These are phyloP conservation scores for Aleurites moluccanus DNA, from an alignment of 441 rosid species.

Conservation along the genomic window DNA sequence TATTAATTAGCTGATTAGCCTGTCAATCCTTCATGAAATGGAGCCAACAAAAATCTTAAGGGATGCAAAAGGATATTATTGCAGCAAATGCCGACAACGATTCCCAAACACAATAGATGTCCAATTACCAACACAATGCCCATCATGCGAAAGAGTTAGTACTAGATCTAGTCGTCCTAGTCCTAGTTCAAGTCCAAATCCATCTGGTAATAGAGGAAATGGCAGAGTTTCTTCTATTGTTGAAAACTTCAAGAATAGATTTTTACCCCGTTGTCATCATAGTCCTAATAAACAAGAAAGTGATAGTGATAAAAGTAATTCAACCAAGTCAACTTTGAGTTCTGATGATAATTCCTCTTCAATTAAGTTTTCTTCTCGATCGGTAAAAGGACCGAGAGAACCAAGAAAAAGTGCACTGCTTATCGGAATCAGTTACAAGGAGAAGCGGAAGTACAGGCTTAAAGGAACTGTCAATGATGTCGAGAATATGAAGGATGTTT, in stretches of 20 bases:
- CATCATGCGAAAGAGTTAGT: constrained; percentile 3
- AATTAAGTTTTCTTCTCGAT: neutral
- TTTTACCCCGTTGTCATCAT: neutral
- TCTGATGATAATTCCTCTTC: constrained; percentile 13
- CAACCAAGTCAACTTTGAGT: neutral
- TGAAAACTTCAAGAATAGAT: neutral
- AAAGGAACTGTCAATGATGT: constrained; percentile 54
- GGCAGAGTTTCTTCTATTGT: neutral
- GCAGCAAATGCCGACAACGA: constrained; percentile 2
- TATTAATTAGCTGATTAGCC: no score
- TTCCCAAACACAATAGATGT: neutral
- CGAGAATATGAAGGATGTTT: constrained; percentile 33
- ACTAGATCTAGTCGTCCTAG: neutral
- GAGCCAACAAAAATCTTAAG: neutral
- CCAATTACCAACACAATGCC: neutral
- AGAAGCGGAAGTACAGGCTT: constrained; percentile 37
- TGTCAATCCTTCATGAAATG: neutral
- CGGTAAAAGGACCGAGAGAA: neutral
- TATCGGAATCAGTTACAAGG: constrained; percentile 38
- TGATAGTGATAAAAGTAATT: neutral
- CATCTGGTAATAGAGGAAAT: neutral
- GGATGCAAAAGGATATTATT: constrained; percentile 11
- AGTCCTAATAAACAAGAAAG: neutral
- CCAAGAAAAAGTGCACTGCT: constrained; percentile 23
- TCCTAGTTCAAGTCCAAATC: neutral